phyloP scores from a whole-genome alignment of 176 grass and related monocot genomes.

The Sorghum bicolor region DNA sequence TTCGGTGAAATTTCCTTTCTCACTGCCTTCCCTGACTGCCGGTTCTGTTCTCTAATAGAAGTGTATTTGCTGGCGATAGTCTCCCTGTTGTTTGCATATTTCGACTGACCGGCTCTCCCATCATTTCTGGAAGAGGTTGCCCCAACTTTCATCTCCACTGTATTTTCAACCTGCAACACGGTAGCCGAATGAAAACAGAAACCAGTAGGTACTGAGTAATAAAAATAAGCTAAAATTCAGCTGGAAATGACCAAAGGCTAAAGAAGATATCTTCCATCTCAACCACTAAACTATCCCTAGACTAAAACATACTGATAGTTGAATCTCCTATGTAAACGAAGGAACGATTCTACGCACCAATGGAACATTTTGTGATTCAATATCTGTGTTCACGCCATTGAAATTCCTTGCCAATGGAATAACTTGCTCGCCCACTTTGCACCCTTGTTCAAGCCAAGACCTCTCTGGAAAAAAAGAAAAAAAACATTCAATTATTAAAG shows the following conservation, averaged over 20 bases:
- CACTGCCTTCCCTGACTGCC: constrained; percentile 36
- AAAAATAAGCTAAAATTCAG: not conserved
- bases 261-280: not conserved
- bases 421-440: constrained; percentile 92
- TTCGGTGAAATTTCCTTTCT: constrained; percentile 58
- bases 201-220: constrained; percentile 5
- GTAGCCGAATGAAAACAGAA: not conserved
- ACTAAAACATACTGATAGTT: constrained; percentile 1
- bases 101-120: constrained; percentile 39
- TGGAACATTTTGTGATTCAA: constrained; percentile 63
- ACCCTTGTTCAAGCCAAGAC: constrained; percentile 92
- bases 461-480: constrained; percentile 54
- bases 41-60: constrained; percentile 67
- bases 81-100: constrained; percentile 63
- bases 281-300: not conserved
- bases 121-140: constrained; percentile 51
- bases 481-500: not conserved
- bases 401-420: constrained; percentile 98
- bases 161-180: constrained; percentile 53
- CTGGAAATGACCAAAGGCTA: not conserved
- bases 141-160: constrained; percentile 51
- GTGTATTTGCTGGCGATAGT: constrained; percentile 73
- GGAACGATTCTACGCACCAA: constrained; percentile 29
- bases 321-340: not conserved
- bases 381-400: constrained; percentile 57